Evolutionary conservation across 2,329 filamentous ascomycete species (phyloP).

Genomic region (Exophiala aquamarina): DNA sequence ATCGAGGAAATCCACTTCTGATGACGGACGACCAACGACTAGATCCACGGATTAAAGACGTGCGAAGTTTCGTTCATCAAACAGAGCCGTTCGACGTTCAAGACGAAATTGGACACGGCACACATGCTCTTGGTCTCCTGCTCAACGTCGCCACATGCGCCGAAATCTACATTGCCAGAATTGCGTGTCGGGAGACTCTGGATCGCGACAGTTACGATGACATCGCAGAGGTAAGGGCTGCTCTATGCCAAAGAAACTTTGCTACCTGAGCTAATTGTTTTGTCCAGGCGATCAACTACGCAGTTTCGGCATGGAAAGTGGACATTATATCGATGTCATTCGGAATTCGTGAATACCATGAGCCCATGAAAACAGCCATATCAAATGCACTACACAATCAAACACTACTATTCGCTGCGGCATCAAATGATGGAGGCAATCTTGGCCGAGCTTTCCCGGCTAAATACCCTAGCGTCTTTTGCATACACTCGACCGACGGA

Average conservation of each 20-base stretch:
- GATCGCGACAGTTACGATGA: slow-evolving; percentile 21
- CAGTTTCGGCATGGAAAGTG: too few relatives aligned
- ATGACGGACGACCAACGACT: slow-evolving; percentile 17
- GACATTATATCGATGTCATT: too few relatives aligned
- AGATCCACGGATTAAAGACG: slow-evolving; percentile 28
- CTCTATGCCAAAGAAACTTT: slow-evolving; percentile 3
- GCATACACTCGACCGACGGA: too few relatives aligned
- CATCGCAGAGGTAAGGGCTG: slow-evolving; percentile 24
- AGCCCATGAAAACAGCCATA: too few relatives aligned
- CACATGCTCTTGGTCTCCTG: slow-evolving; percentile 32
- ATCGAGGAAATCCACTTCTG: slow-evolving; percentile 27
- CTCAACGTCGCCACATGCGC: slow-evolving; percentile 31
- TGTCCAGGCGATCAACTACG: too few relatives aligned
- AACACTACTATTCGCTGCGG: too few relatives aligned
- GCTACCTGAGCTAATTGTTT: slow-evolving; percentile 4
- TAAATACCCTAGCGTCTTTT: too few relatives aligned
- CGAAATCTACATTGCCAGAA: slow-evolving; percentile 33
- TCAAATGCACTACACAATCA: too few relatives aligned
- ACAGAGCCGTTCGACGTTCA: slow-evolving; percentile 22
- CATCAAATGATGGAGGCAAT: too few relatives aligned
- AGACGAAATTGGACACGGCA: slow-evolving; percentile 32
- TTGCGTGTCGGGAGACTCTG: slow-evolving; percentile 24
- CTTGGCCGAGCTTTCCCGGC: too few relatives aligned
- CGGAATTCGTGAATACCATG: too few relatives aligned
- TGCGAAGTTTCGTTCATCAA: slow-evolving; percentile 26